These are phyloP conservation scores for Sugiyamaella floridensis DNA, from an alignment of 805 yeast genomes.

Conservation along the genomic window DNA sequence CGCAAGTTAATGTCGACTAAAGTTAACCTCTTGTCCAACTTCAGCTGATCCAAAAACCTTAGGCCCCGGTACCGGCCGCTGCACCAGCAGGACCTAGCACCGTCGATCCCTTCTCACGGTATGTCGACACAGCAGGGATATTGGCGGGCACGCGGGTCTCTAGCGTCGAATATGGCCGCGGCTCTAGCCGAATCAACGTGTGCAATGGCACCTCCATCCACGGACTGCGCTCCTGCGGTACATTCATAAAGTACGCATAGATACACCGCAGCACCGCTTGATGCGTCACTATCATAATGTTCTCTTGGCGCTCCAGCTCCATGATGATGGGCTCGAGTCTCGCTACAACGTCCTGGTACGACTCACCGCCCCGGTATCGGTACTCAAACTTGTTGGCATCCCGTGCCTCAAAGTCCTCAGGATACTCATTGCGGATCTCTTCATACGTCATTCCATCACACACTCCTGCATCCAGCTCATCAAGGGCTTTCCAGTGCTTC, in stretches of 20 bases:
- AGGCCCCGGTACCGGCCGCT: background rate
- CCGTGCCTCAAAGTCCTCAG: conserved; percentile 92
- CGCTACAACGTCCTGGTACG: conserved; percentile 90
- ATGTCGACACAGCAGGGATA: conserved; percentile 96
- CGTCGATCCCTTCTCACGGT: conserved; percentile 75
- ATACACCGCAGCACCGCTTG: conserved; percentile 96
- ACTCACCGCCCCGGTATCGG: conserved; percentile 95
- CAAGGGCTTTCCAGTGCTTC: conserved; percentile 92
- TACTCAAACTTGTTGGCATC: conserved; percentile 95
- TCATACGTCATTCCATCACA: conserved; percentile 97
- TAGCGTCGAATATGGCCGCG: conserved; percentile 84
- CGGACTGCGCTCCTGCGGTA: conserved; percentile 94
- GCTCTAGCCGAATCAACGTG: conserved; percentile 87
- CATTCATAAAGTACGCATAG: conserved; percentile 97
- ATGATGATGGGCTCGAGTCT: conserved; percentile 94
- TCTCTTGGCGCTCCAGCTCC: conserved; percentile 97
- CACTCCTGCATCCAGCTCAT: conserved; percentile 94
- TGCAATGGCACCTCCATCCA: conserved; percentile 99
- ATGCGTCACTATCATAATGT: conserved; percentile 90
- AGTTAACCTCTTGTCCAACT: background rate
- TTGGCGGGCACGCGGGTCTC: conserved; percentile 90
- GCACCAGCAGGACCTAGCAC: conserved; percentile 9
- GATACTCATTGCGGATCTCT: conserved; percentile 75
- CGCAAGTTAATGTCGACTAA: background rate
- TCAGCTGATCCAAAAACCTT: background rate